Percentiles rank a stretch among this genome's conserved stretches.
phyloP scores from a whole-genome alignment of 306 rosid genomes.

The Ormosia emarginata region DNA sequence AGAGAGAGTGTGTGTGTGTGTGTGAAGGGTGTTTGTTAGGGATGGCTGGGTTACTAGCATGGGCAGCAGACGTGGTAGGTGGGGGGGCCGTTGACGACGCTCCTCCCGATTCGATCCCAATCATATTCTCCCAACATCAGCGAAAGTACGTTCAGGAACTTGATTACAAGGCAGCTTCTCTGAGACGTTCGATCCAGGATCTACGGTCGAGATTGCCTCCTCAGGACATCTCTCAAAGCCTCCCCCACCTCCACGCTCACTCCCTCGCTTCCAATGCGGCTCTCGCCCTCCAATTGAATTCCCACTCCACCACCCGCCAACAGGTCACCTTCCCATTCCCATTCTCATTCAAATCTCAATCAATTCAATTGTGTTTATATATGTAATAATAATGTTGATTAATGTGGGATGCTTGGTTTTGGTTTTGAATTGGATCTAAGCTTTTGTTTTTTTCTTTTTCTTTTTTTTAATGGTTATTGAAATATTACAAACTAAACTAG shows the following conservation, averaged over 20 bases:
- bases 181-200: constrained; percentile 77
- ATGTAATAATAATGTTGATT: too few species aligned
- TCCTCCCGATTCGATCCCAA: constrained; percentile 42
- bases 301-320: constrained; percentile 46
- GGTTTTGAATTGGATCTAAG: too few species aligned
- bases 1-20: too few species aligned
- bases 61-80: constrained; percentile 97
- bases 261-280: constrained; percentile 84
- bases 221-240: constrained; percentile 80
- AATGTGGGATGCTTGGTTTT: too few species aligned
- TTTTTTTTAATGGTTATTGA: background rate
- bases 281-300: constrained; percentile 38
- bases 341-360: too few species aligned
- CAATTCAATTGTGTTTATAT: too few species aligned
- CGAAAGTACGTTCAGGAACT: constrained; percentile 57
- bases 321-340: constrained; percentile 32
- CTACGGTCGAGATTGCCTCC: constrained; percentile 89
- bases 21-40: too few species aligned
- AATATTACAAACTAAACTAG: too few species aligned
- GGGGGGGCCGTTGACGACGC: constrained; percentile 40
- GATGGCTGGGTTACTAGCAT: constrained; percentile 84
- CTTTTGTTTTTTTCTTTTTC: background rate
- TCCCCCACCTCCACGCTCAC: constrained; percentile 94
- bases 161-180: constrained; percentile 53
- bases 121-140: constrained; percentile 60